phyloP scores from a whole-genome alignment of 2,329 filamentous ascomycete genomes.

The Trichoderma koningiopsis region DNA sequence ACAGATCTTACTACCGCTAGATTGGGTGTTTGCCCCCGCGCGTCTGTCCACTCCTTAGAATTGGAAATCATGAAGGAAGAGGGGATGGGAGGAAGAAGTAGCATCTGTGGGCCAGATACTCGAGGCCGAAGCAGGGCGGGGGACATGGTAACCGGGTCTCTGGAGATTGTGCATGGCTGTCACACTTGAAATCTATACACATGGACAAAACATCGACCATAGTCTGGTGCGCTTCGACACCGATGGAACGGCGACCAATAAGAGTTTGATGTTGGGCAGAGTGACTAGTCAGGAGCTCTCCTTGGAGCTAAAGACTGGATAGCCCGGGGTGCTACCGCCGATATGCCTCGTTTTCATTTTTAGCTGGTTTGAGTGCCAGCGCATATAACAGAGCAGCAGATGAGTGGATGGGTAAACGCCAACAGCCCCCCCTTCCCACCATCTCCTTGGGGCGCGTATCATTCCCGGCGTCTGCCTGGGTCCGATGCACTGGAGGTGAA shows the following conservation, averaged over 20 bases:
- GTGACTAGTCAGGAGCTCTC: neutral
- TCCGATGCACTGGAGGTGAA: neutral
- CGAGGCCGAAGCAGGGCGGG: neutral
- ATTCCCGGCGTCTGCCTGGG: constrained; percentile 12
- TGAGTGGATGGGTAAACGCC: constrained; percentile 19
- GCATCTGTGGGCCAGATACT: neutral
- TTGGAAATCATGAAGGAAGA: neutral
- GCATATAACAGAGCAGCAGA: neutral
- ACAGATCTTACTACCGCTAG: neutral
- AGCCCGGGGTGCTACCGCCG: neutral
- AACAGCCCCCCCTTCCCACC: constrained; percentile 5
- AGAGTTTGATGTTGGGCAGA: neutral
- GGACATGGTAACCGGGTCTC: constrained; percentile 20
- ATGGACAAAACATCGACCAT: neutral
- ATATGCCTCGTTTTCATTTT: neutral
- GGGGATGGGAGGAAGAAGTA: neutral
- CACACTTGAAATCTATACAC: neutral
- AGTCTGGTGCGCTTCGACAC: neutral
- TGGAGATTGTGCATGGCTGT: neutral
- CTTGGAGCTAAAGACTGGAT: constrained; percentile 2
- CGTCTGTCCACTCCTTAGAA: neutral
- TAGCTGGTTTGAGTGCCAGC: neutral
- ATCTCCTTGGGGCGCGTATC: constrained; percentile 11
- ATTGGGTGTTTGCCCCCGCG: neutral
- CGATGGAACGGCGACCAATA: neutral